Base-by-base conservation (phyloP, 768 basidiomycete species). In the Pleurotus ostreatus region DNA sequence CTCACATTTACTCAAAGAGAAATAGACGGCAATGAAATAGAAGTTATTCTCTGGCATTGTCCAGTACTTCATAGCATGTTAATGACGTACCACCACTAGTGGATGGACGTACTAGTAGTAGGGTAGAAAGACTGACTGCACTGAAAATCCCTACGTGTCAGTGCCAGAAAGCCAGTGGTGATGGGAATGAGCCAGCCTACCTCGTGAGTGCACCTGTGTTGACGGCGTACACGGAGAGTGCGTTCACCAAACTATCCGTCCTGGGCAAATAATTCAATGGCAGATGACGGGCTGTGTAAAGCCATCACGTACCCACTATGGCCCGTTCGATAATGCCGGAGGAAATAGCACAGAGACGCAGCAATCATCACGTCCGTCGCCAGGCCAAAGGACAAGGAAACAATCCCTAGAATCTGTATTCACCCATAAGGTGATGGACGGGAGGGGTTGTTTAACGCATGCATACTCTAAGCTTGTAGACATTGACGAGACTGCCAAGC, bases 151-250 rank as follows among this genome's bases (percentile, higher is more conserved):
- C 13, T 37, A 34, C 30, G 30, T 34, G 30, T 34, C 30, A 30
- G 25, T 43, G 25, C 23, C 39, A 39, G 11, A 23, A 18, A 39
- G 16, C 9, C 34, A 34, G 22, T 12, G 18, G 20, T 26, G 6
- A 18, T 8, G 25, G 2, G 37, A 22, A 57, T 15, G 46, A 47
- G 8, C 11, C 20, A 20, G 67, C 66, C 48, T 61, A 78, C 84
- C 82, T 82, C n/a, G 83, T 84, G 49, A 86, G 54, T 4, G 73
- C 70, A 16, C 85, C 85, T 0, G 84, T 86, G 58, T 82, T 84
- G 41, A 87, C 68, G 13, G 85, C 83, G 57, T 85, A 85, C n/a
- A 82, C 61, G 6, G 73, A 81, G 26, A 88, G 68, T 2, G 62
- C 74, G 57, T 79, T 82, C 37, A 86, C 76, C n/a, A 85, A 67